These are phyloP conservation scores for Hyphochytrium catenoides DNA, from an alignment of 352 stramenopile genomes.

Conservation along the genomic window DNA sequence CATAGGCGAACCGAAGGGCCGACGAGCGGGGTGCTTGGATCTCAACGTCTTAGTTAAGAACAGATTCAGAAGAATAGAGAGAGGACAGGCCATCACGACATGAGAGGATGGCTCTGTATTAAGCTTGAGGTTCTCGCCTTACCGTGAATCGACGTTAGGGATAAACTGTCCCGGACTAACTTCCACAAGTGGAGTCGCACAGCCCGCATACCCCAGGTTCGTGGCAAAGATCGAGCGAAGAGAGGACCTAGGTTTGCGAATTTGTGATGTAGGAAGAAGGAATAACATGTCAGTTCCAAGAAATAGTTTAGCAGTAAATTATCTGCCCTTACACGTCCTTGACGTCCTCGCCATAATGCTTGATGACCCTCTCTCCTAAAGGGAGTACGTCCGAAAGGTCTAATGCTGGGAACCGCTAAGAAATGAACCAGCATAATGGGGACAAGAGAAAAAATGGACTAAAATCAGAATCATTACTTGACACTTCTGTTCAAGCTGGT, in stretches of 20 bases:
- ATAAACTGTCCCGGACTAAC: constrained; percentile 38
- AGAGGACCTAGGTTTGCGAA: constrained; percentile 27
- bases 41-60: too few relatives aligned
- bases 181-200: constrained; percentile 58
- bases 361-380: constrained; percentile 65
- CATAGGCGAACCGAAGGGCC: too few relatives aligned
- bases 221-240: constrained; percentile 69
- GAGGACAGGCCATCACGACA: too few relatives aligned
- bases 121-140: too few relatives aligned
- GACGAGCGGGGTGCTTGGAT: too few relatives aligned
- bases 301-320: not conserved
- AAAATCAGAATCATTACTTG: too few relatives aligned
- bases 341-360: constrained; percentile 74
- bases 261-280: too few relatives aligned
- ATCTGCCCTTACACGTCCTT: constrained; percentile 15
- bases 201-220: constrained; percentile 68
- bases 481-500: too few relatives aligned
- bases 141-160: constrained; percentile 43
- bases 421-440: not conserved
- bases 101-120: too few relatives aligned
- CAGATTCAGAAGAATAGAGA: too few relatives aligned
- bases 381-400: constrained; percentile 68
- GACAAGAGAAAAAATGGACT: constrained; percentile 3
- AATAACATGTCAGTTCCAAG: constrained; percentile 1
- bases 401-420: constrained; percentile 56